A percentile compares a stretch with the other conserved stretches of the same genome.
These are phyloP conservation scores for Lachnellula cervina DNA, from an alignment of 2,329 filamentous ascomycete species.

Conservation along the genomic window DNA sequence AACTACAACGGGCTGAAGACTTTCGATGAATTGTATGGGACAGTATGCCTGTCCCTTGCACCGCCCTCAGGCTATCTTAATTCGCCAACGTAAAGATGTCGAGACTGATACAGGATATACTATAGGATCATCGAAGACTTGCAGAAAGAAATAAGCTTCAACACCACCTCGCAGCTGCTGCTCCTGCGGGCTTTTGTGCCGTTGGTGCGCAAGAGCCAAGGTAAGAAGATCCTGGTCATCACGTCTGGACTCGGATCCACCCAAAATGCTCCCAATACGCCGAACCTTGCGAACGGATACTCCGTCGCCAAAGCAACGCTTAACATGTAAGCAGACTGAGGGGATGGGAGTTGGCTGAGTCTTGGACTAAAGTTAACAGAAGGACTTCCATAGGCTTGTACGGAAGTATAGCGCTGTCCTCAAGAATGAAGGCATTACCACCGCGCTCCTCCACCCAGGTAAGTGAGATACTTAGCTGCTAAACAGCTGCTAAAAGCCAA, in stretches of 20 bases:
- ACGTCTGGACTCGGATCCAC: slow-evolving; percentile 22
- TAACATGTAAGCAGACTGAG: slow-evolving; percentile 9
- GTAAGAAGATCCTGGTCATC: slow-evolving; percentile 6
- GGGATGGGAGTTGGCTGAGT: too few relatives aligned
- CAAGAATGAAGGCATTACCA: slow-evolving; percentile 22
- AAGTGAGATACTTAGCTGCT: not conserved
- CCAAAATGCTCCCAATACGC: slow-evolving; percentile 8
- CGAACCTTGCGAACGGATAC: slow-evolving; percentile 17
- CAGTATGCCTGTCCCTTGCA: not conserved
- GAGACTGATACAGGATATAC: too few relatives aligned
- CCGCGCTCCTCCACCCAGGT: not conserved
- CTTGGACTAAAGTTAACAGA: not conserved
- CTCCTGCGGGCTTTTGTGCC: too few relatives aligned
- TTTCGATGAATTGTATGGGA: slow-evolving; percentile 22
- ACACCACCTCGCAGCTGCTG: too few relatives aligned
- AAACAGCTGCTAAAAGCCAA: too few relatives aligned
- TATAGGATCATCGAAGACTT: too few relatives aligned
- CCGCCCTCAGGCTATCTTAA: too few relatives aligned
- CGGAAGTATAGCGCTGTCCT: slow-evolving; percentile 23
- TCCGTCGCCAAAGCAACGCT: slow-evolving; percentile 16
- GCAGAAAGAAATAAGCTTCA: too few relatives aligned
- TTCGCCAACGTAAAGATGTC: too few relatives aligned
- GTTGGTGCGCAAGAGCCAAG: too few relatives aligned
- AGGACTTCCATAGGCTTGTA: slow-evolving; percentile 5
- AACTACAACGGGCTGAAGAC: slow-evolving; percentile 2